Evolutionary conservation across 1,284 basidiomycete genomes (phyloP), one percentile per base, ranked within the genome.

Genomic region (Sanghuangporus weigelae): DNA sequence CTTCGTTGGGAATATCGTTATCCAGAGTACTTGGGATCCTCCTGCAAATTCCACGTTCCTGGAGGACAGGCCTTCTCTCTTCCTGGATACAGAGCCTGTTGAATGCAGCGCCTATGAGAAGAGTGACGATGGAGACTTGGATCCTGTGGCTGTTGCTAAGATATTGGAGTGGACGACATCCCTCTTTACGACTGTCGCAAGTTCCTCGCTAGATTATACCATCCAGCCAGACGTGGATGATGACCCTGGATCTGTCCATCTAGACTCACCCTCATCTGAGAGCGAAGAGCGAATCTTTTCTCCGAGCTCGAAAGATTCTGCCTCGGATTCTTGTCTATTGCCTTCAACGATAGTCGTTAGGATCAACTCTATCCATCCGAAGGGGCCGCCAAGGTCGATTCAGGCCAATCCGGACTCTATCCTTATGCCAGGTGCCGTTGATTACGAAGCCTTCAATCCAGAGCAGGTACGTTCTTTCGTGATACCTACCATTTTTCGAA

Each of bases 151-250:
- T 21, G 53, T 54, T 38, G 2, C 12, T 19, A 59, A 23, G 48
- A 62, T 65, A 46, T 31, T 62, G 46, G 64, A 57, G 6, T 65
- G 64, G 64, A 57, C 44, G 19, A 26, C 42, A 19, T 62, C 60
- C 35, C 64, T 65, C 40, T 65, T 65, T 48, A 56, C 51, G 16
- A n/a, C 26, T 38, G 64, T 65, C n/a, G 64, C 60, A 14, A 57
- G 44, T 23, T 48, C 55, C 26, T 56, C 40, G 4, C 40, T 65
- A 16, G 31, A 53, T 11, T 53, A 59, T 40, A 11, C 36, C 7
- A 57, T 56, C 42, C 44, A 54, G n/a, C 26, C 19, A 10, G 42
- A 14, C 44, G 36, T 38, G 21, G 39, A 63, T 16, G 57, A 54
- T 7, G 21, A 36, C 7, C 35, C 53, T 31, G 16, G 23, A 12